Base-by-base conservation (phyloP, 2,329 filamentous ascomycete genomes). In the Cladophialophora yegresii region DNA sequence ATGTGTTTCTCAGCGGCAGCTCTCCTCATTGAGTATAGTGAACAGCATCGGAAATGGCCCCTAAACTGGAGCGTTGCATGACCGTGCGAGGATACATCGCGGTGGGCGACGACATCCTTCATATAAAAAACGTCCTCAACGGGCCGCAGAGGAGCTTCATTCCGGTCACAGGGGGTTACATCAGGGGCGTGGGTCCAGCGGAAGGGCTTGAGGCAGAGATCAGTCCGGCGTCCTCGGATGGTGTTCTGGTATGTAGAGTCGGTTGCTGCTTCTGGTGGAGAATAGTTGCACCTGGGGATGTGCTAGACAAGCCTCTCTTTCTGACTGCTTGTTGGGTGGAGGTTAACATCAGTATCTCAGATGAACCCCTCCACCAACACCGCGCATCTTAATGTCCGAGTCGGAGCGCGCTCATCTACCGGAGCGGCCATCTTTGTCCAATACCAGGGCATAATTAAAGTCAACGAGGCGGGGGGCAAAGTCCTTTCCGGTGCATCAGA, bases 361-460 rank as follows among this genome's bases (percentile, higher is more conserved):
- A 26, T 54, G 16, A 54, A 54, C 20, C 51, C 51, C 5, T 30
- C 51, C 26, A 54, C 51, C 12, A 54, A 54, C 33, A 33, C 28
- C 8, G 58, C 62, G 12, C 61, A 67, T 30, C 53, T 67, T 10
- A 54, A 67, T 55, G 54, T 67, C n/a, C 57, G 64, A 3, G 26
- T 54, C 5, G 50, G 47, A 40, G 64, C 64, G 10, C 53, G 57
- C 10, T 45, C 64, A 10, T 23, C 32, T 2, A n/a, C 56, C 22
- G 64, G 62, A 9, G 33, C 64, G 10, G 43, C 16, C 23, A 32
- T 67, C n/a, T 67, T 64, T 33, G 22, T 64, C 16, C 57, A 67
- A 45, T 67, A 67, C 40, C 40, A 40, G 23, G 64, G 64, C 9
- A 55, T 67, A n/a, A 32, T 67, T 33, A 67, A 67, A 26, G 28